Evolutionary conservation across 495 filamentous ascomycete species (phyloP).

Genomic region (Pyrenula massariospora): DNA sequence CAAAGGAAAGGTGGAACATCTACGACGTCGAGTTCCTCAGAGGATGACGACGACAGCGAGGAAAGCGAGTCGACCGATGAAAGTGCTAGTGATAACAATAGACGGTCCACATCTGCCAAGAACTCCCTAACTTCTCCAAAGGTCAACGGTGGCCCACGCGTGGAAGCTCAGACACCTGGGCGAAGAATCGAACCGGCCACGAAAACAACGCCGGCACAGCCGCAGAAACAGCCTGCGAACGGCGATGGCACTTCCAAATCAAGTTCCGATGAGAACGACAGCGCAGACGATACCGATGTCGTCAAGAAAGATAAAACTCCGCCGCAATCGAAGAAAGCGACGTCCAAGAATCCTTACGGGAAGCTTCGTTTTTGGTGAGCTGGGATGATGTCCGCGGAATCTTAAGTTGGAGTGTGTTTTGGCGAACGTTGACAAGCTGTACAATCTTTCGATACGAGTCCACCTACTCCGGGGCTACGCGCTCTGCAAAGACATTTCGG

Average conservation of each 20-base stretch:
- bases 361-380: too few relatives aligned
- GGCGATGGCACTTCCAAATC: not conserved
- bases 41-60: not conserved
- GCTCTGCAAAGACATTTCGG: too few relatives aligned
- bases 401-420: too few relatives aligned
- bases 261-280: not conserved
- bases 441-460: too few relatives aligned
- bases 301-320: conserved; percentile 9
- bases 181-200: not conserved
- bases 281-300: not conserved
- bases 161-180: not conserved
- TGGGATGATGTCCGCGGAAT: too few relatives aligned
- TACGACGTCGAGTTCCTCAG: not conserved
- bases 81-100: not conserved
- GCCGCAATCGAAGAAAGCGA: conserved; percentile 27
- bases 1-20: not conserved
- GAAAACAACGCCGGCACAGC: not conserved
- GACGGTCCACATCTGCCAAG: not conserved
- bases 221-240: not conserved
- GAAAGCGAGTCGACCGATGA: not conserved
- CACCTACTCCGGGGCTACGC: too few relatives aligned
- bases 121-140: not conserved
- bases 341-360: conserved; percentile 17
- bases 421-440: too few relatives aligned
- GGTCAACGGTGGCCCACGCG: not conserved